Percentiles rank a stretch among this genome's conserved stretches.
phyloP scores from a whole-genome alignment of 345 rosid species.

The Bretschneidera sinensis region DNA sequence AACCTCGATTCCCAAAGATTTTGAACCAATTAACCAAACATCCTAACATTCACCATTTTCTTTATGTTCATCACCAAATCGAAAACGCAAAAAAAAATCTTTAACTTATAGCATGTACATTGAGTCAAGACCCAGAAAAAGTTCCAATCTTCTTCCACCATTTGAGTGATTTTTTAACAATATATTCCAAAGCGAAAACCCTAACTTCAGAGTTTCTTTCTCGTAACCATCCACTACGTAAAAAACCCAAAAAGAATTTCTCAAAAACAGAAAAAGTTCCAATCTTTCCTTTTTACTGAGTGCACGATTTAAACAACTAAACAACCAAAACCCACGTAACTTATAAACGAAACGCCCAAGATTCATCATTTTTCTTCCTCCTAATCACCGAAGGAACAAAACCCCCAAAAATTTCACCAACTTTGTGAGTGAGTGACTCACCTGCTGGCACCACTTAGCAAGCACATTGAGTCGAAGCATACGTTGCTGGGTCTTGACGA shows the following conservation, averaged over 20 bases:
- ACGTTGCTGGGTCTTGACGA: constrained; percentile 85
- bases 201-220: too few species aligned
- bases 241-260: too few species aligned
- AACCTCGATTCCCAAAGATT: too few species aligned
- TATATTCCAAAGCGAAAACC: neutral
- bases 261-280: too few species aligned
- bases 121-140: neutral
- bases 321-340: neutral
- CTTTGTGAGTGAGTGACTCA: constrained; percentile 14
- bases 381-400: neutral
- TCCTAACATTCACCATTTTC: neutral
- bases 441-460: constrained; percentile 99
- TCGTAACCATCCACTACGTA: too few species aligned
- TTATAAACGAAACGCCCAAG: neutral
- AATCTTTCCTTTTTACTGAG: too few species aligned
- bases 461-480: constrained; percentile 90
- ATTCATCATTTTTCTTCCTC: neutral
- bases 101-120: neutral
- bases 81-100: too few species aligned
- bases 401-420: neutral
- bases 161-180: neutral
- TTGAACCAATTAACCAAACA: too few species aligned
- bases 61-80: neutral
- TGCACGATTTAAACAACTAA: too few species aligned
- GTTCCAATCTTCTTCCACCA: neutral